phyloP scores from a whole-genome alignment of 106 monocot species.

The Phalaenopsis aphrodite region DNA sequence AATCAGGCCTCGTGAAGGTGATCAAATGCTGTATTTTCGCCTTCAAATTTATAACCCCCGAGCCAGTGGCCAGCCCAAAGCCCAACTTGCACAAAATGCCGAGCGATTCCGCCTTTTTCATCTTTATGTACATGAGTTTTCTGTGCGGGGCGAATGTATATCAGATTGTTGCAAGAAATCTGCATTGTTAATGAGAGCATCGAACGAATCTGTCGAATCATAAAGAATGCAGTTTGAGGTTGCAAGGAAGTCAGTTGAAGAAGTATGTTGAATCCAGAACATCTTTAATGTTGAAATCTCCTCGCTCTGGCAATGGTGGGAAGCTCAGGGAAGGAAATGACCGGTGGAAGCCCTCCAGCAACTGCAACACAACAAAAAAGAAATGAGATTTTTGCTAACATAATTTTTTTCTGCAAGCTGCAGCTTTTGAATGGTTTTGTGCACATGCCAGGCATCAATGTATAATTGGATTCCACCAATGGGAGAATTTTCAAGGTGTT shows the following conservation, averaged over 20 bases:
- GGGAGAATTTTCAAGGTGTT: too few species aligned
- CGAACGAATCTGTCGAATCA: not conserved
- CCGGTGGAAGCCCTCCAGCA: constrained; percentile 54
- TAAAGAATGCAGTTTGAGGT: not conserved
- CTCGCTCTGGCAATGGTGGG: constrained; percentile 72
- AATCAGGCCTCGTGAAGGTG: too few species aligned
- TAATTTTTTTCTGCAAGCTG: not conserved
- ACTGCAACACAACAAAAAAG: constrained; percentile 22
- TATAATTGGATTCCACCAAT: too few species aligned
- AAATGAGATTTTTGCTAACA: not conserved
- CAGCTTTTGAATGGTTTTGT: too few species aligned
- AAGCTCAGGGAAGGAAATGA: constrained; percentile 64
- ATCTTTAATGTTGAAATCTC: constrained; percentile 65
- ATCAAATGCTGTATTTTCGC: too few species aligned
- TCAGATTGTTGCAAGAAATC: not conserved
- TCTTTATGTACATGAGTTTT: too few species aligned
- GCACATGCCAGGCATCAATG: too few species aligned
- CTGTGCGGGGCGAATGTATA: not conserved
- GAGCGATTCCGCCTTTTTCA: too few species aligned
- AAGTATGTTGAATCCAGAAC: constrained; percentile 74
- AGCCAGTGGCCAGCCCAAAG: too few species aligned
- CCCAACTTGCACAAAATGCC: too few species aligned
- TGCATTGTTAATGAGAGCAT: not conserved
- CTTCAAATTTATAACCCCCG: too few species aligned
- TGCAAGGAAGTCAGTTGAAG: constrained; percentile 52